phyloP scores from a whole-genome alignment of 108 stramenopile genomes.

The Phaeodactylum tricornutum region DNA sequence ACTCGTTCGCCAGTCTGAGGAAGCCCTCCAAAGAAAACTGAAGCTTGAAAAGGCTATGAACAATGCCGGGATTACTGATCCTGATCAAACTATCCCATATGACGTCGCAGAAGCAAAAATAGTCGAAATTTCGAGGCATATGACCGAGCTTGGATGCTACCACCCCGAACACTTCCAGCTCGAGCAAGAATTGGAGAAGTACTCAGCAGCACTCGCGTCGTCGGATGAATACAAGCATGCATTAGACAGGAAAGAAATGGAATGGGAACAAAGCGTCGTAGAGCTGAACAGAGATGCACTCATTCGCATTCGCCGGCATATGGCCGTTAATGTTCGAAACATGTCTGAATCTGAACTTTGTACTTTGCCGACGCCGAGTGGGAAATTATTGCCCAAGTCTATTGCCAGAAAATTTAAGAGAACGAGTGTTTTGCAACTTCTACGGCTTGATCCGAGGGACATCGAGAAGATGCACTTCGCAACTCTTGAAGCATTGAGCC shows the following conservation, averaged over 20 bases:
- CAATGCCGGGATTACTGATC: slow-evolving; percentile 13
- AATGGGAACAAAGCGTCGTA: slow-evolving; percentile 24
- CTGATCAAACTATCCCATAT: slow-evolving; percentile 17
- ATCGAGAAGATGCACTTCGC: slow-evolving; percentile 32
- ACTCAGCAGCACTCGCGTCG: not conserved
- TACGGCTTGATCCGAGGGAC: slow-evolving; percentile 24
- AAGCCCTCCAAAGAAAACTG: not conserved
- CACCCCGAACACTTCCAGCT: slow-evolving; percentile 9
- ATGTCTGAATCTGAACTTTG: slow-evolving; percentile 4
- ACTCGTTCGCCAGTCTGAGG: not conserved
- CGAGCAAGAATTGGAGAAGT: slow-evolving; percentile 17
- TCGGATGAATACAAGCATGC: slow-evolving; percentile 14
- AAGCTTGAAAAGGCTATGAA: slow-evolving; percentile 16
- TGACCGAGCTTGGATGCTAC: slow-evolving; percentile 5
- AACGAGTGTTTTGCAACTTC: slow-evolving; percentile 27
- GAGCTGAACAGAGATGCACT: slow-evolving; percentile 18
- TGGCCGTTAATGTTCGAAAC: slow-evolving; percentile 28
- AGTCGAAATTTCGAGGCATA: slow-evolving; percentile 1
- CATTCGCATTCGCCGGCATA: slow-evolving; percentile 24
- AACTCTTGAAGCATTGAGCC: slow-evolving; percentile 21
- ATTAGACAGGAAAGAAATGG: slow-evolving; percentile 12
- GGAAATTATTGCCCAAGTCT: slow-evolving; percentile 12
- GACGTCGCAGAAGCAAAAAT: slow-evolving; percentile 8
- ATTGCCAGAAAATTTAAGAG: slow-evolving; percentile 35
- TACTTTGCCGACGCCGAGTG: slow-evolving; percentile 15